A percentile compares a stretch with the other conserved stretches of the same genome.
Conservation (phyloP, 2,329 filamentous ascomycete genomes). For the Decorospora gaudefroyi region DNA sequence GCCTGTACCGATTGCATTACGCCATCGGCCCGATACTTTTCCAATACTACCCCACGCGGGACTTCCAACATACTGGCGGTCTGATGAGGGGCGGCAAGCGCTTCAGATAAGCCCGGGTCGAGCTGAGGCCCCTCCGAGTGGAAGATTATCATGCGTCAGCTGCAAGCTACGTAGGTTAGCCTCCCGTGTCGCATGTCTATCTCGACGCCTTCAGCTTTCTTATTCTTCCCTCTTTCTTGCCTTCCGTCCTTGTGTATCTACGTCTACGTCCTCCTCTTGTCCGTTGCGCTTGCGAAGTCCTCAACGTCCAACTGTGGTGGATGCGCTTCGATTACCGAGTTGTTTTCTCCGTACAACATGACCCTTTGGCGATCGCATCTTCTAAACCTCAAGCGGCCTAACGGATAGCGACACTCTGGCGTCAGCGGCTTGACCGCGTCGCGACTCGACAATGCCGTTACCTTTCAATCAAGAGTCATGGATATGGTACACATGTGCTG, state of each 20-base stretch:
- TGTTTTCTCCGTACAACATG: slow-evolving; percentile 29
- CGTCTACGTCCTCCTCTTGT: neutral
- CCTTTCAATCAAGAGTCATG: slow-evolving; percentile 51
- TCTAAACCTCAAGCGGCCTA: slow-evolving; percentile 17
- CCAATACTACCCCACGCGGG: slow-evolving; percentile 7
- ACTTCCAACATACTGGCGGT: slow-evolving; percentile 3
- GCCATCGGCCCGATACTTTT: slow-evolving; percentile 1
- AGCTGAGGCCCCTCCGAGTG: slow-evolving; percentile 3
- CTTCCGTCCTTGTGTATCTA: neutral
- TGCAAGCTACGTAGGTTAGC: slow-evolving; percentile 12
- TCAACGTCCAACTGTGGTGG: slow-evolving; percentile 5
- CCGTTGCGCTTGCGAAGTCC: neutral
- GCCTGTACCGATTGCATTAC: neutral
- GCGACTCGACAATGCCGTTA: slow-evolving; percentile 20
- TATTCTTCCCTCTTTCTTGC: slow-evolving; percentile 1
- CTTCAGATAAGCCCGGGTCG: slow-evolving; percentile 6
- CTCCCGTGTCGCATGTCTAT: slow-evolving; percentile 1
- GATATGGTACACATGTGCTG: slow-evolving; percentile 53
- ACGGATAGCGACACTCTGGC: slow-evolving; percentile 16
- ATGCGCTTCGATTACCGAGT: slow-evolving; percentile 3
- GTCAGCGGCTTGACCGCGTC: slow-evolving; percentile 6
- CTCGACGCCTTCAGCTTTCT: slow-evolving; percentile 6
- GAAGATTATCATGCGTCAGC: slow-evolving; percentile 10
- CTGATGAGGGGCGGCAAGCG: neutral
- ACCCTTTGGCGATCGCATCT: slow-evolving; percentile 19